A percentile compares a stretch with the other conserved stretches of the same genome.
Evolutionary conservation across 139 green algal species (phyloP).

Genomic region (Tetraselmis striata): DNA sequence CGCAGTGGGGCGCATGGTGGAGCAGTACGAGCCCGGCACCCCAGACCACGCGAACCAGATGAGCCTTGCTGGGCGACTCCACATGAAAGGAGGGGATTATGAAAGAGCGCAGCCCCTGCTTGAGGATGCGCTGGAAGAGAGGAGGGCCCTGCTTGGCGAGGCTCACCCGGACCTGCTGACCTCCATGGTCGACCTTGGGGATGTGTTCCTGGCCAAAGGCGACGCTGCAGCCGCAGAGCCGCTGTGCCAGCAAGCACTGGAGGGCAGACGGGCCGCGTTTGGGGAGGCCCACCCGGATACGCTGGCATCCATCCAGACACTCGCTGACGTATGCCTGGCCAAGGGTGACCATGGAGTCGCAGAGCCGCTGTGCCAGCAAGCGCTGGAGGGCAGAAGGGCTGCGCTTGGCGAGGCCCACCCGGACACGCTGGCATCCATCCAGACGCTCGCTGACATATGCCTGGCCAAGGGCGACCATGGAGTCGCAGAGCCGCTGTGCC

Average conservation of each 20-base stretch:
- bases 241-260: background rate
- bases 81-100: background rate
- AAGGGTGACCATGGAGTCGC: background rate
- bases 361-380: background rate
- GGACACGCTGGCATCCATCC: background rate
- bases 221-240: background rate
- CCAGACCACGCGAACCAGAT: background rate
- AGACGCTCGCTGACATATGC: background rate
- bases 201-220: background rate
- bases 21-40: background rate
- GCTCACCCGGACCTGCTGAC: background rate
- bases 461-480: background rate
- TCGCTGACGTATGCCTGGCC: background rate
- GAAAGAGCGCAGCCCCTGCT: background rate
- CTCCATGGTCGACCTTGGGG: background rate
- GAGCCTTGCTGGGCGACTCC: background rate
- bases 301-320: background rate
- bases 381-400: background rate
- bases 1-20: background rate
- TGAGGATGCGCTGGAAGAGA: background rate
- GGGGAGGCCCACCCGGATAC: background rate
- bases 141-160: background rate
- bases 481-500: background rate
- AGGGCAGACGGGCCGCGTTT: background rate
- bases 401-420: background rate